A percentile compares a stretch with the other conserved stretches of the same genome.
These are phyloP conservation scores for Epichloe bromicola DNA, from an alignment of 2,329 filamentous ascomycete genomes.

Conservation along the genomic window DNA sequence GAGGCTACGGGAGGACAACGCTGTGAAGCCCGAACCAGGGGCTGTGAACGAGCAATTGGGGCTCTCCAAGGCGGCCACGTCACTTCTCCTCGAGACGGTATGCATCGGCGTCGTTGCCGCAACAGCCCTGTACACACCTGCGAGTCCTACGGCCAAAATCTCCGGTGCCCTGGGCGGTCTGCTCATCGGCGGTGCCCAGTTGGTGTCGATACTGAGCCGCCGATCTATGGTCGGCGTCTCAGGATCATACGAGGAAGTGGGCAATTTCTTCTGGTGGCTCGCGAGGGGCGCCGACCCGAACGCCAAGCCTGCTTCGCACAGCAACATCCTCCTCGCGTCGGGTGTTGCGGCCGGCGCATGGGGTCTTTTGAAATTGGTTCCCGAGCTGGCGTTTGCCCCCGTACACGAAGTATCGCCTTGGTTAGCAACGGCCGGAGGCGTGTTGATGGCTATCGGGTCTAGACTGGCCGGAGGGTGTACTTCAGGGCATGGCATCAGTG, in stretches of 20 bases:
- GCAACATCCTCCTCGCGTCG: constrained; percentile 36
- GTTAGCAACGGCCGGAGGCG: constrained; percentile 38
- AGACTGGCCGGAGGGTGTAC: constrained; percentile 54
- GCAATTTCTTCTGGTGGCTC: constrained; percentile 37
- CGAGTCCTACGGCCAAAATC: constrained; percentile 18
- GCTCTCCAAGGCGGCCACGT: constrained; percentile 20
- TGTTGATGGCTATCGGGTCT: constrained; percentile 44
- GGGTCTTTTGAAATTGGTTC: constrained; percentile 19
- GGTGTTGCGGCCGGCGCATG: constrained; percentile 37
- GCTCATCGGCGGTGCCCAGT: constrained; percentile 44
- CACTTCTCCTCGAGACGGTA: constrained; percentile 30
- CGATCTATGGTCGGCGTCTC: constrained; percentile 47
- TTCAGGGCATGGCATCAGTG: constrained; percentile 56
- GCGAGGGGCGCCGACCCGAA: constrained; percentile 16
- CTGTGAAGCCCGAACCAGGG: constrained; percentile 15
- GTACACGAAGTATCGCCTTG: constrained; percentile 21
- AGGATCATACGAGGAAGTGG: constrained; percentile 46
- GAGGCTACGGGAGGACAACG: constrained; percentile 13
- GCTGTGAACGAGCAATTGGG: constrained; percentile 29
- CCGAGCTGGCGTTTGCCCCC: constrained; percentile 15
- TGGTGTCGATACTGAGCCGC: constrained; percentile 39
- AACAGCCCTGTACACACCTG: constrained; percentile 20
- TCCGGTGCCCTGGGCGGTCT: constrained; percentile 42
- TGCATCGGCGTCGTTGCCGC: constrained; percentile 28
- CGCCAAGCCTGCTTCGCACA: constrained; percentile 21